These are phyloP conservation scores for Botryotinia narcissicola DNA, from an alignment of 2,329 filamentous ascomycete species.

Conservation along the genomic window DNA sequence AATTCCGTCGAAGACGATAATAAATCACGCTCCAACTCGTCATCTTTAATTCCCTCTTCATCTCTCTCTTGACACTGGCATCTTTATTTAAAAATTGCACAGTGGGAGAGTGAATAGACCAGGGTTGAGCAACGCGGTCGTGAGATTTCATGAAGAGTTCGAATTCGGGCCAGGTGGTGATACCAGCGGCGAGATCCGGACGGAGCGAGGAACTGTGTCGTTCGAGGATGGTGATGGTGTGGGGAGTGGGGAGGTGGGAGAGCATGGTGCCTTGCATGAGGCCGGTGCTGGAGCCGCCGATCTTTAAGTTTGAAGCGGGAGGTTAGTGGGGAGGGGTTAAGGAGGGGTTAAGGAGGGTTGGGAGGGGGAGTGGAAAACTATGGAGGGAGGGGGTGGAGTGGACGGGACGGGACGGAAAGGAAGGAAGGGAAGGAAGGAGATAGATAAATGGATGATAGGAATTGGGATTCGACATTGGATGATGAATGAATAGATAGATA, in stretches of 20 bases:
- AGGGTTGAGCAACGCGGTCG: constrained; percentile 3
- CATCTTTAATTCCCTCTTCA: constrained; percentile 8
- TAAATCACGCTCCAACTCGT: constrained; percentile 30
- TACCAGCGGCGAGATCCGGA: constrained; percentile 26
- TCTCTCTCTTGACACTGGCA: constrained; percentile 20
- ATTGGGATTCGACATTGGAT: neutral
- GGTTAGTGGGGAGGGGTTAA: neutral
- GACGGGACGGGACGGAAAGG: too few species aligned
- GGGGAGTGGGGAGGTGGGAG: constrained; percentile 16
- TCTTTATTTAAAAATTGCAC: constrained; percentile 23
- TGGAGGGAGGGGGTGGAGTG: too few species aligned
- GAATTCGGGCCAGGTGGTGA: constrained; percentile 23
- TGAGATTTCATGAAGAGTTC: constrained; percentile 9
- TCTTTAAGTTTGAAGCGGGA: neutral
- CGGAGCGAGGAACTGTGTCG: constrained; percentile 17
- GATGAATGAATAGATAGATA: neutral
- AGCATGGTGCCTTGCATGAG: constrained; percentile 27
- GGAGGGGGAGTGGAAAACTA: too few species aligned
- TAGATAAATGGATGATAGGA: neutral
- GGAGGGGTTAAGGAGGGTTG: neutral
- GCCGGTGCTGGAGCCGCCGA: constrained; percentile 29
- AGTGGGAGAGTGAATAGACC: constrained; percentile 8
- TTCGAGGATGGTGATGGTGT: constrained; percentile 28
- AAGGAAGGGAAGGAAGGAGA: neutral
- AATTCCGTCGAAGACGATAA: constrained; percentile 26